Conservation (phyloP, 208 protist genomes). For the Trypanosoma scelopori region DNA sequence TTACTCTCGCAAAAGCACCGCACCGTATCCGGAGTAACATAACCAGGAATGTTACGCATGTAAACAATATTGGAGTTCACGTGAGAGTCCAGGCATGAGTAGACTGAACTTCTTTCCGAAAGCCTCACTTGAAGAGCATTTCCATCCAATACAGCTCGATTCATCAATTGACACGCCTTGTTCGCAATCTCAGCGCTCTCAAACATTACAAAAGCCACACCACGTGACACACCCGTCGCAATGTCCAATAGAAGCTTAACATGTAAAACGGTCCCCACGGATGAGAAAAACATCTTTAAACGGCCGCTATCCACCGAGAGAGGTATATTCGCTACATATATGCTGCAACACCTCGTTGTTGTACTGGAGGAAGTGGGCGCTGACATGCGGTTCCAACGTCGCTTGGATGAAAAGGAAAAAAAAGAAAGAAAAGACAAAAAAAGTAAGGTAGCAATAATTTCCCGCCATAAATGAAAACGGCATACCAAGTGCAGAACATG, state of each 20-base stretch:
- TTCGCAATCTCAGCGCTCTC: conserved; percentile 21
- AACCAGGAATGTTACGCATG: conserved; percentile 28
- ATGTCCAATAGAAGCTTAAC: conserved; percentile 31
- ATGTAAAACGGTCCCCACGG: conserved; percentile 24
- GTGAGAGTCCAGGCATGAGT: conserved; percentile 24
- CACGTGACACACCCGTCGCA: conserved; percentile 26
- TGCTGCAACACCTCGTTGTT: conserved; percentile 6
- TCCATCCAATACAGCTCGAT: conserved; percentile 19
- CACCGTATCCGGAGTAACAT: conserved; percentile 8
- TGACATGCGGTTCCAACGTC: neutral
- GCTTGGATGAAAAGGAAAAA: no score
- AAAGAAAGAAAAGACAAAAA: no score
- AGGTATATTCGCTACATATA: conserved; percentile 27
- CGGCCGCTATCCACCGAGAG: conserved; percentile 14
- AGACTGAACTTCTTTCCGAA: conserved; percentile 20
- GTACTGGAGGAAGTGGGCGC: neutral
- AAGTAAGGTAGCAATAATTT: no score
- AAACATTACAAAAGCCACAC: conserved; percentile 30
- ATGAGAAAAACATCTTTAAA: conserved; percentile 18
- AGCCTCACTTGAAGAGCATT: conserved; percentile 22
- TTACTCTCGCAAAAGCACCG: conserved; percentile 14
- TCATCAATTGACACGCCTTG: conserved; percentile 16
- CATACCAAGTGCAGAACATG: no score
- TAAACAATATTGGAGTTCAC: conserved; percentile 29
- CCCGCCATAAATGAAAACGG: no score